Evolutionary conservation across 192 early-diverging fungal species (phyloP), one percentile per base, ranked within the genome.

Genomic region (Spinellus fusiger): DNA sequence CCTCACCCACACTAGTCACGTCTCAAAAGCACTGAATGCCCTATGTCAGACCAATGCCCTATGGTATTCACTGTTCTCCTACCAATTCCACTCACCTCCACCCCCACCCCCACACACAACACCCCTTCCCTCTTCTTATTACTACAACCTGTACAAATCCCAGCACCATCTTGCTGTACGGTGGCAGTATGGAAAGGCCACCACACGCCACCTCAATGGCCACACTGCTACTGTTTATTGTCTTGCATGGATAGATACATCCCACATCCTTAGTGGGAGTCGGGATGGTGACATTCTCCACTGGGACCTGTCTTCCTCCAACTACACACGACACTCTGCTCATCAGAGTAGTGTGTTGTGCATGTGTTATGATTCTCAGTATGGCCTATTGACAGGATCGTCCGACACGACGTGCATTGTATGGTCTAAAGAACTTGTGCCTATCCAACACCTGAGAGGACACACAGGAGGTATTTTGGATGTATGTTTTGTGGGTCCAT

Each of bases 191-290:
- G 79, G 65, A 15, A 68, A 61, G 3, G 73, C 73, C 15, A 56
- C 64, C 10, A 77, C 82, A 16, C 74, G 68, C 23, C 82, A 84
- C 26, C 69, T 97, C 13, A 62, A 66, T 8, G 92, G 92, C n/a
- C 95, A 98, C 59, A 50, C 47, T 33, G 91, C 88, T 49, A 92
- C 88, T 56, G 90, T 98, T 4, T 91, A 96, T 61, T 98, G 95
- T 63, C 80, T 98, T 20, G 93, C 95, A 48, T 93, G 82, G 71
- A 78, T 95, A 56, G 74, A 27, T 22, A 37, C 78, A 18, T 35
- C 83, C 18, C 84, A 83, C 54, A 78, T 93, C 23, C 77, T 92
- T 0, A 91, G 88, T 4, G 91, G 91, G 23, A 88, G 87, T 28
- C 79, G 87, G 51, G 91, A 93, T 66, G 70, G 80, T 46, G 83